Evolutionary conservation across 176 grass and related monocot species (phyloP).

Genomic region (Phragmites australis): DNA sequence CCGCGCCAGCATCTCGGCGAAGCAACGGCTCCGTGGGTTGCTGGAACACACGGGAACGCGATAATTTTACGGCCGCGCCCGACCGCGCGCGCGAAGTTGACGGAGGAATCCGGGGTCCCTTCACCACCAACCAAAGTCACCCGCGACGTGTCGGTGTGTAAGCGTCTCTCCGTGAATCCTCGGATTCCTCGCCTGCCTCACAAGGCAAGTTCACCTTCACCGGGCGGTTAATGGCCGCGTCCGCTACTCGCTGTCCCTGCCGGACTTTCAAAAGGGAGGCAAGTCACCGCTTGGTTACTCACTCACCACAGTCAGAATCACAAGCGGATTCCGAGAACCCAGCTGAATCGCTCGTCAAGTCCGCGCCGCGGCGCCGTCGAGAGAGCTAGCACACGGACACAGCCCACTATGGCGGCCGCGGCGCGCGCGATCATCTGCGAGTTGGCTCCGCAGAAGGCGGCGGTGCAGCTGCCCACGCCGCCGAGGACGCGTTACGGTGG

Average conservation of each 20-base stretch:
- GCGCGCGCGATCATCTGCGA: slow-evolving; percentile 67
- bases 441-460: slow-evolving; percentile 51
- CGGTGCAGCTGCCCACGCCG: slow-evolving; percentile 3
- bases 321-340: slow-evolving; percentile 33
- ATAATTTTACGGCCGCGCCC: slow-evolving; percentile 12
- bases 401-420: slow-evolving; percentile 37
- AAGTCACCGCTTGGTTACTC: neutral
- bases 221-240: slow-evolving; percentile 40
- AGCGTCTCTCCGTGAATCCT: slow-evolving; percentile 12
- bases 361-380: neutral
- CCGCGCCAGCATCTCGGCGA: neutral
- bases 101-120: slow-evolving; percentile 11
- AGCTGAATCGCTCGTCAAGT: slow-evolving; percentile 7
- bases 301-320: too few relatives aligned
- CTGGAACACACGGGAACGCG: slow-evolving; percentile 42
- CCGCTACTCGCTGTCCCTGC: slow-evolving; percentile 39
- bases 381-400: neutral
- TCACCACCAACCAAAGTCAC: slow-evolving; percentile 33
- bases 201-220: slow-evolving; percentile 37
- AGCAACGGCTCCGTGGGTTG: slow-evolving; percentile 44
- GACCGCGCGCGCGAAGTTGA: slow-evolving; percentile 4
- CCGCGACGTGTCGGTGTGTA: neutral
- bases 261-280: slow-evolving; percentile 42
- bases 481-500: slow-evolving; percentile 37
- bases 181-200: neutral